Percentiles rank a stretch among this genome's conserved stretches.
Conservation (phyloP, 306 rosid genomes). For the Quercus glauca region DNA sequence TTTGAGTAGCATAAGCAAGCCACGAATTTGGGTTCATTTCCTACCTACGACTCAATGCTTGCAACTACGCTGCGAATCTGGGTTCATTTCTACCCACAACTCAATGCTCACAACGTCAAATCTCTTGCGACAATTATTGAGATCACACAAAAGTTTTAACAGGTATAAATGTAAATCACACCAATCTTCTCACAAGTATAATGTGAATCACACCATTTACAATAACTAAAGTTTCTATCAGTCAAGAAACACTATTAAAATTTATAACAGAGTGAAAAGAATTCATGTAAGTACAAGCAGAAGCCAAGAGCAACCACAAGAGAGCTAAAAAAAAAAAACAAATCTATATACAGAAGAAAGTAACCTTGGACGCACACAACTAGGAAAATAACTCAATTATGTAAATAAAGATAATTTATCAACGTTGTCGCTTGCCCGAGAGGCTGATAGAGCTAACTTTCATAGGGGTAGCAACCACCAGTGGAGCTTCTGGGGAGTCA, state of each 20-base stretch:
- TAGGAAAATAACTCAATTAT: not conserved
- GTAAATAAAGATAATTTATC: slow-evolving; percentile 1
- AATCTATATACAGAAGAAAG: not conserved
- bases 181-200: not conserved
- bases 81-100: not conserved
- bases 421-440: slow-evolving; percentile 56
- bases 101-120: not conserved
- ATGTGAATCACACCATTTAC: not conserved
- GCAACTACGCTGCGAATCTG: not conserved
- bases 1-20: not conserved
- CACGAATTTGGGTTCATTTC: not conserved
- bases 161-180: not conserved
- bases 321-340: not conserved
- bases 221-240: not conserved
- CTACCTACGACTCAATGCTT: not conserved
- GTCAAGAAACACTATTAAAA: not conserved
- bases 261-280: slow-evolving; percentile 1
- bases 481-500: slow-evolving; percentile 88
- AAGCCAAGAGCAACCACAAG: slow-evolving; percentile 1
- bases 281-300: slow-evolving; percentile 24
- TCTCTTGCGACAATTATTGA: not conserved
- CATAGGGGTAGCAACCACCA: slow-evolving; percentile 94
- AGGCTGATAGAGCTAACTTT: slow-evolving; percentile 92
- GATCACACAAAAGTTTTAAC: not conserved
- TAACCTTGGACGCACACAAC: slow-evolving; percentile 2